Evolutionary conservation across 2,329 filamentous ascomycete genomes (phyloP).

Genomic region (Ophiostoma novo-ulmi): DNA sequence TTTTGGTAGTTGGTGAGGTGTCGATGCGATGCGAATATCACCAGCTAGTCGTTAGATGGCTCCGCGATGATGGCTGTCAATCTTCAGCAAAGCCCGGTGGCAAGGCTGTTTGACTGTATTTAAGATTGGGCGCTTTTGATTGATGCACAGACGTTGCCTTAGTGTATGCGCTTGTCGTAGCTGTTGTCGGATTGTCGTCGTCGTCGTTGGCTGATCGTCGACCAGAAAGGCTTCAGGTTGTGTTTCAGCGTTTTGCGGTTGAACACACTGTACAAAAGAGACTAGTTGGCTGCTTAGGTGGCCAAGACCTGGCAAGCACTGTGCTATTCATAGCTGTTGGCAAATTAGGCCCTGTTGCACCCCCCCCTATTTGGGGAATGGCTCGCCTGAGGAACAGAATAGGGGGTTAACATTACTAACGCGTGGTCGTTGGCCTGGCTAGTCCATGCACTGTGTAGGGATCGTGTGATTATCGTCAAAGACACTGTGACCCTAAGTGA

Average conservation of each 20-base stretch:
- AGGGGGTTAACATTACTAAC: constrained; percentile 11
- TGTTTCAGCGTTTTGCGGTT: constrained; percentile 1
- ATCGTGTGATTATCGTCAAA: neutral
- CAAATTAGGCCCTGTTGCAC: constrained; percentile 4
- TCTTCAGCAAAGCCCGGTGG: neutral
- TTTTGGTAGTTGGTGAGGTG: neutral
- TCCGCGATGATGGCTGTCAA: neutral
- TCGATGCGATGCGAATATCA: neutral
- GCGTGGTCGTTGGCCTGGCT: neutral
- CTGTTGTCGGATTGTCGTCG: neutral
- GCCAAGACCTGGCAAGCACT: neutral
- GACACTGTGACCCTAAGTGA: constrained; percentile 8
- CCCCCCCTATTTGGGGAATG: constrained; percentile 9
- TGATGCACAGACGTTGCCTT: neutral
- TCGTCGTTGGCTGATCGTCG: neutral
- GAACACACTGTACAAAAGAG: too few species aligned
- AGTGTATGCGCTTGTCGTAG: neutral
- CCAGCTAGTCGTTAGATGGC: neutral
- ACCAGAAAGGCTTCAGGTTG: neutral
- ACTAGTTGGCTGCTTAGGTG: neutral
- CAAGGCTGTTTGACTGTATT: neutral
- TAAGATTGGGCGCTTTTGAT: neutral
- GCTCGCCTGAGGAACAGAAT: neutral
- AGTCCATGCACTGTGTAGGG: neutral
- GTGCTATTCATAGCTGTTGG: neutral